These are phyloP conservation scores for Aspergillus calidoustus DNA, from an alignment of 2,329 filamentous ascomycete genomes.

Conservation along the genomic window DNA sequence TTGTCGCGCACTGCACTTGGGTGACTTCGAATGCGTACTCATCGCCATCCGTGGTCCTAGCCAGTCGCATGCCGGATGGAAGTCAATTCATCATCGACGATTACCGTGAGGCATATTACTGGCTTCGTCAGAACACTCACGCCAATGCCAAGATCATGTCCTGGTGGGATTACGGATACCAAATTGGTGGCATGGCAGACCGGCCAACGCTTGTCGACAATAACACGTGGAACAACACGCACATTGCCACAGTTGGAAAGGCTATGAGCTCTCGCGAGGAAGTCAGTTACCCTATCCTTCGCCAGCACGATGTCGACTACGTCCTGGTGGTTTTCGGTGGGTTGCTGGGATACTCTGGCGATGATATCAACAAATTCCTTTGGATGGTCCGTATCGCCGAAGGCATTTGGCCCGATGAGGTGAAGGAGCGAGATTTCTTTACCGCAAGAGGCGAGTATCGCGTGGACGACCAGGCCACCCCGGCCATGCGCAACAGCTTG, in stretches of 20 bases:
- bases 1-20: conserved; percentile 98
- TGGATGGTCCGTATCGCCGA: conserved; percentile 99
- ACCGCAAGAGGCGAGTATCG: conserved; percentile 91
- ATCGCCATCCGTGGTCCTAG: conserved; percentile 93
- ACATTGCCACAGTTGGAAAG: conserved; percentile 98
- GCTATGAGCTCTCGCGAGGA: conserved; percentile 98
- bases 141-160: conserved; percentile 98
- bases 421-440: conserved; percentile 96
- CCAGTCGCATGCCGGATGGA: conserved; percentile 88
- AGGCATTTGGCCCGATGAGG: conserved; percentile 99
- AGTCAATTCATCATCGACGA: conserved; percentile 99
- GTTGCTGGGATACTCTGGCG: conserved; percentile 93
- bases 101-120: conserved; percentile 99
- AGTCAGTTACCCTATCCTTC: conserved; percentile 97
- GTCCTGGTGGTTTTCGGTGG: conserved; percentile 97
- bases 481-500: conserved; percentile 98
- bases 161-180: conserved; percentile 99
- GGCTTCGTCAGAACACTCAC: conserved; percentile 95
- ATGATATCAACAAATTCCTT: conserved; percentile 99
- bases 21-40: conserved; percentile 99
- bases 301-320: conserved; percentile 98
- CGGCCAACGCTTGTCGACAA: conserved; percentile 97
- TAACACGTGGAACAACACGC: conserved; percentile 99
- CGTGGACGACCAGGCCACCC: conserved; percentile 89
- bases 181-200: conserved; percentile 99